These are phyloP conservation scores for Salix caprea DNA, from an alignment of 345 rosid species.

Conservation along the genomic window DNA sequence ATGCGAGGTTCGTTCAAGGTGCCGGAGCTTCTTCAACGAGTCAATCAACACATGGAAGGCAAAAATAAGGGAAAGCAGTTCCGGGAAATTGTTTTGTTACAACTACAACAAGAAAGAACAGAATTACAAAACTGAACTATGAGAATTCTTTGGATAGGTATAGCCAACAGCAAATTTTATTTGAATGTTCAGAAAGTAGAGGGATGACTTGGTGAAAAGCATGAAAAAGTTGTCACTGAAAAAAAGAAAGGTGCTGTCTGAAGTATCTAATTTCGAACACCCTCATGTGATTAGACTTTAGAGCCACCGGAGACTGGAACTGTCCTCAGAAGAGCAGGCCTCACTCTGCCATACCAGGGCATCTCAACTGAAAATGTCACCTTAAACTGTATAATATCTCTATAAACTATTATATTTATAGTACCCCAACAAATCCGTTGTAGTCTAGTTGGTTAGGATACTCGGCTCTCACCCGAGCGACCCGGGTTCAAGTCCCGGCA, in stretches of 20 bases:
- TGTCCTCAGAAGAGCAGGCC: conserved; percentile 54
- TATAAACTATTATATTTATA: too few relatives aligned
- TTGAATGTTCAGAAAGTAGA: conserved; percentile 26
- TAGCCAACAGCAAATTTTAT: conserved; percentile 19
- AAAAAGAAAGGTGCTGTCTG: conserved; percentile 45
- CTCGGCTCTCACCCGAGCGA: conserved; percentile 75
- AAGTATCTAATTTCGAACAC: conserved; percentile 44
- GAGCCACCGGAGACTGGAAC: conserved; percentile 59
- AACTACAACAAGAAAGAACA: conserved; percentile 40
- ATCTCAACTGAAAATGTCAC: too few relatives aligned
- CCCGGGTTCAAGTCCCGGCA: conserved; percentile 73
- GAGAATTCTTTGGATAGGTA: conserved; percentile 20
- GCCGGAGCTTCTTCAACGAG: conserved; percentile 3
- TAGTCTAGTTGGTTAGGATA: conserved; percentile 66
- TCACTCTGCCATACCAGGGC: too few relatives aligned
- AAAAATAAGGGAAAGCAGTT: conserved; percentile 5
- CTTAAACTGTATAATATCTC: too few relatives aligned
- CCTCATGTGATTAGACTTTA: conserved; percentile 25
- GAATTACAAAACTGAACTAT: conserved; percentile 16
- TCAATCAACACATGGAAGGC: conserved; percentile 10
- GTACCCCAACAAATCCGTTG: conserved; percentile 14
- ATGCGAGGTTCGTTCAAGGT: background rate
- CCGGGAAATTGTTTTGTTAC: conserved; percentile 49
- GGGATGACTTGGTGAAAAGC: conserved; percentile 10
- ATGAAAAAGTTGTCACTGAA: conserved; percentile 5